Evolutionary conservation across 2,329 filamentous ascomycete species (phyloP).

Genomic region (Amesomyces nigricolor): DNA sequence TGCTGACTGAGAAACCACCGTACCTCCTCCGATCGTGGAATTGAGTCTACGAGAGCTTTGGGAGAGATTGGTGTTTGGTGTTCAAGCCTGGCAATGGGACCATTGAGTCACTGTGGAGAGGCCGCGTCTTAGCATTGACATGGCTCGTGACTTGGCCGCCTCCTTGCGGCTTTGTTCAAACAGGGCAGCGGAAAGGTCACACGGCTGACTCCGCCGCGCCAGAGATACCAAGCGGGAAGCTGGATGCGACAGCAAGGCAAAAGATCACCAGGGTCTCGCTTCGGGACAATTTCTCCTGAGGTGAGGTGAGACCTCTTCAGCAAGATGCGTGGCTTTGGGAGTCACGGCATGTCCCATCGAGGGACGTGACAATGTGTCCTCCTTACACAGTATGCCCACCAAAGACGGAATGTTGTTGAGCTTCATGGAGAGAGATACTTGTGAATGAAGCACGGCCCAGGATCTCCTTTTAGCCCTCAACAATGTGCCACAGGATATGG

Average conservation of each 20-base stretch:
- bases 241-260: background rate
- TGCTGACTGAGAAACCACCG: no score
- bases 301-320: no score
- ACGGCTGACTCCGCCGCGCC: conserved; percentile 10
- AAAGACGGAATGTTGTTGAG: no score
- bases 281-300: no score
- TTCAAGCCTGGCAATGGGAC: background rate
- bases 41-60: background rate
- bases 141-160: conserved; percentile 13
- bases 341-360: no score
- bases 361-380: background rate
- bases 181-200: conserved; percentile 13
- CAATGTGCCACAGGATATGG: no score
- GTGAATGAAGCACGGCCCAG: no score
- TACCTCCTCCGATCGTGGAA: background rate
- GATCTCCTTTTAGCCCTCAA: no score
- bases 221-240: background rate
- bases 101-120: conserved; percentile 17
- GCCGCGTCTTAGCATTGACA: conserved; percentile 1
- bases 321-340: no score
- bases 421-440: no score
- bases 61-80: background rate
- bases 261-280: no score
- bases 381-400: no score
- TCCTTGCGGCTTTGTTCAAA: conserved; percentile 10